Evolutionary conservation across 768 basidiomycete genomes (phyloP).

Genomic region (Lactarius tabidus): DNA sequence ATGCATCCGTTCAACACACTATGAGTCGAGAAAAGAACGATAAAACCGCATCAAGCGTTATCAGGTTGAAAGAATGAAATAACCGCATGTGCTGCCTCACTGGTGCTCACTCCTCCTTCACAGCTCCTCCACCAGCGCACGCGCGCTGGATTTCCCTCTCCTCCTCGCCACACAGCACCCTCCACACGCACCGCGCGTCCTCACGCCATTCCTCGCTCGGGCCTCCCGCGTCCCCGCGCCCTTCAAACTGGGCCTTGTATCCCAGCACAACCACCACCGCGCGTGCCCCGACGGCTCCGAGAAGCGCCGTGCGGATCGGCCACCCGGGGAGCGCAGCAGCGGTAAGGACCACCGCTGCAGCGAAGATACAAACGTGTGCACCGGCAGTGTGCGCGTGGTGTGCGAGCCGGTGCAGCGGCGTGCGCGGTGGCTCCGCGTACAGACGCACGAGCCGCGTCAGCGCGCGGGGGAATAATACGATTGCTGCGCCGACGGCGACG

Average conservation of each 20-base stretch:
- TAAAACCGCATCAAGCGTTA: no score
- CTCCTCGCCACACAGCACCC: slow-evolving; percentile 21
- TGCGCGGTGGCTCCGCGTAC: no score
- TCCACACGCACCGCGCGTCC: slow-evolving; percentile 22
- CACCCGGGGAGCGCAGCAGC: not conserved
- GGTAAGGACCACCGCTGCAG: no score
- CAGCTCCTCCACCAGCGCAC: not conserved
- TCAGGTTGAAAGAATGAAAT: no score
- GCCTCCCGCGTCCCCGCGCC: not conserved
- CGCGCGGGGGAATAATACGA: slow-evolving; percentile 15
- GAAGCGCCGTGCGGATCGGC: not conserved
- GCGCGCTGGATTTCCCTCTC: slow-evolving; percentile 10
- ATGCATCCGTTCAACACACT: no score
- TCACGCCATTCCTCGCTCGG: slow-evolving; percentile 15
- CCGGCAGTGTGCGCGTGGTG: slow-evolving; percentile 23
- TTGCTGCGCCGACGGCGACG: slow-evolving; percentile 20
- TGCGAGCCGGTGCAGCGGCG: slow-evolving; percentile 25
- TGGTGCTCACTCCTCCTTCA: slow-evolving; percentile 13
- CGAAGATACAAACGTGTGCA: slow-evolving; percentile 22
- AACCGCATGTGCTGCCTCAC: no score
- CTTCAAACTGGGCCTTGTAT: not conserved
- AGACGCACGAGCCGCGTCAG: slow-evolving; percentile 13
- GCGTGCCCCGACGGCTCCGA: slow-evolving; percentile 3
- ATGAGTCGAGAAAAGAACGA: no score
- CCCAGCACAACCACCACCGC: slow-evolving; percentile 9